Evolutionary conservation across 495 filamentous ascomycete species (phyloP).

Genomic region (Trichoderma reesei): DNA sequence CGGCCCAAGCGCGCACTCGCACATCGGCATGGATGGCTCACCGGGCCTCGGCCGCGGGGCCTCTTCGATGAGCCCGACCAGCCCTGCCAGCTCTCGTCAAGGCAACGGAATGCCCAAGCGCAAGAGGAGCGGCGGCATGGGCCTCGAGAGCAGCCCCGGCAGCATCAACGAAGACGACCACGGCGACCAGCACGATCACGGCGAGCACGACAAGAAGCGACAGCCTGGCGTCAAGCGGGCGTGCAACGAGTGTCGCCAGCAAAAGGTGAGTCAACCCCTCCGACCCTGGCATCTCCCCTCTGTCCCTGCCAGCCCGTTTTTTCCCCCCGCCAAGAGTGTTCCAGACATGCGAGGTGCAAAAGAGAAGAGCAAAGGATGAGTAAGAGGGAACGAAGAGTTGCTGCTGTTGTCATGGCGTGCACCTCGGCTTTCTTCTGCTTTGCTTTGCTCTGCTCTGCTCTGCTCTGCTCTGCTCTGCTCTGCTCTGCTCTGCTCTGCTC

Average conservation of each 20-base stretch:
- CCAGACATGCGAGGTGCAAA: background rate
- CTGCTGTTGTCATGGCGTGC: constrained; percentile 10
- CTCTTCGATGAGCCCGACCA: constrained; percentile 30
- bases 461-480: too few species aligned
- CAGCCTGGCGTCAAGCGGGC: constrained; percentile 75
- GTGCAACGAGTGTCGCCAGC: constrained; percentile 91
- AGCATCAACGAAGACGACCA: constrained; percentile 51
- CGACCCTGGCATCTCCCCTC: constrained; percentile 11
- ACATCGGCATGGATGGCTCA: constrained; percentile 28
- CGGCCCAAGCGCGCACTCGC: constrained; percentile 8
- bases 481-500: constrained; percentile 8
- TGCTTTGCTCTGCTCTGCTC: background rate
- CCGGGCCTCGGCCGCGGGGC: constrained; percentile 27
- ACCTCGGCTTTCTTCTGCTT: too few species aligned
- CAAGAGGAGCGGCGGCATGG: constrained; percentile 32
- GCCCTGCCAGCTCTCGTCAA: constrained; percentile 33
- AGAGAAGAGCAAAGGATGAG: too few species aligned
- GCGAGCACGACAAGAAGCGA: constrained; percentile 51
- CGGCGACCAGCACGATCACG: constrained; percentile 44
- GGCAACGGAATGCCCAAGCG: constrained; percentile 29
- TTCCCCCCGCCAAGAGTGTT: background rate
- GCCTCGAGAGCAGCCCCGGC: constrained; percentile 57
- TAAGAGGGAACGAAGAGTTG: background rate
- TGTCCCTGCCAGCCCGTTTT: background rate
- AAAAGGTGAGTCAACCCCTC: constrained; percentile 56